Evolutionary conservation across 164 flowering plant species (phyloP).

Genomic region (Vitis rupestris): DNA sequence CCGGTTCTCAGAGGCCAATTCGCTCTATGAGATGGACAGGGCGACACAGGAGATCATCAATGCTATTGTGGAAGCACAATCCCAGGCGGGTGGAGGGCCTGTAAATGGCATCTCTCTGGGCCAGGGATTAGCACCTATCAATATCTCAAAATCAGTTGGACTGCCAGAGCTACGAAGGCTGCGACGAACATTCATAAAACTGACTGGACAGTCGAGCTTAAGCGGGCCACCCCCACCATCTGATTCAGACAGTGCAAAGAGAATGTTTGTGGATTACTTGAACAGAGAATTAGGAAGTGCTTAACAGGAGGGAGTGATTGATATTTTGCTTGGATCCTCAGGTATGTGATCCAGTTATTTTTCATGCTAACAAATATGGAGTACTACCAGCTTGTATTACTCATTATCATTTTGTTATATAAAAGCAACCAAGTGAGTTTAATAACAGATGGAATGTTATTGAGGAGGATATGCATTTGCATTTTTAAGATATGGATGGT

Average conservation of each 20-base stretch:
- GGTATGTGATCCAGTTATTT: no score
- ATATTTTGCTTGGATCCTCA: no score
- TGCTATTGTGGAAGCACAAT: constrained; percentile 81
- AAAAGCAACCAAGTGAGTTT: no score
- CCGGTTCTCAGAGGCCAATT: constrained; percentile 69
- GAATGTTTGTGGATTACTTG: constrained; percentile 93
- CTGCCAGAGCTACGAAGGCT: constrained; percentile 89
- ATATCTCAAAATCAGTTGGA: constrained; percentile 63
- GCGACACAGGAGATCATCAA: constrained; percentile 90
- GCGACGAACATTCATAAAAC: constrained; percentile 77
- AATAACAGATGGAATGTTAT: no score
- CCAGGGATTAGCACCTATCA: constrained; percentile 52
- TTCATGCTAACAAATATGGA: no score
- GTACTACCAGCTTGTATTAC: no score
- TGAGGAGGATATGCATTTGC: no score
- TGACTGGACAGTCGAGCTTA: constrained; percentile 89
- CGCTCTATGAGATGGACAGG: constrained; percentile 82
- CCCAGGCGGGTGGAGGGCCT: constrained; percentile 72
- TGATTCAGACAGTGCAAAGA: constrained; percentile 83
- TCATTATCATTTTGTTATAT: no score
- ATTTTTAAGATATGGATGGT: no score
- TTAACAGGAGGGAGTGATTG: constrained; percentile 18
- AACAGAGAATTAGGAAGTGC: constrained; percentile 71
- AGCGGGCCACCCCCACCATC: constrained; percentile 99
- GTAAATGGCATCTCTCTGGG: constrained; percentile 57